These are phyloP conservation scores for Dalbergia cultrata DNA, from an alignment of 306 rosid species.

Conservation along the genomic window DNA sequence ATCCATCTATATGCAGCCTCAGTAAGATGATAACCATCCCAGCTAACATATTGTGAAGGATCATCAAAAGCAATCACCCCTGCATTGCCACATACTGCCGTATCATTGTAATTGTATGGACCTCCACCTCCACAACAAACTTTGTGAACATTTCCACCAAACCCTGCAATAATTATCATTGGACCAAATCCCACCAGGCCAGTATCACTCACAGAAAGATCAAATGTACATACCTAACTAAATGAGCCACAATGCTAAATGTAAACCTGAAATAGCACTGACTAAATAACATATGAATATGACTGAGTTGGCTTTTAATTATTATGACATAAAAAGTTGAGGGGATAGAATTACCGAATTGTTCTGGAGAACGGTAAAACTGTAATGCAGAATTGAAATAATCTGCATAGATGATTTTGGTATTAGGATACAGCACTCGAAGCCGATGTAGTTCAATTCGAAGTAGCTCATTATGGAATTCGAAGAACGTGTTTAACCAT, in stretches of 20 bases:
- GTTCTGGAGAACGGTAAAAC: constrained; percentile 48
- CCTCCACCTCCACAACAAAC: constrained; percentile 62
- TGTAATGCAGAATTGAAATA: constrained; percentile 55
- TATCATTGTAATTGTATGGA: constrained; percentile 51
- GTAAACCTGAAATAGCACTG: too few species aligned
- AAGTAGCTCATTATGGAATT: constrained; percentile 57
- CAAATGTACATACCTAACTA: too few species aligned
- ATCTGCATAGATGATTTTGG: constrained; percentile 61
- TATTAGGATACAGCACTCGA: constrained; percentile 50
- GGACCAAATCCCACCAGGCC: not conserved
- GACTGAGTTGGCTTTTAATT: too few species aligned
- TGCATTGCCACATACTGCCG: constrained; percentile 40
- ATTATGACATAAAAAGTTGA: not conserved
- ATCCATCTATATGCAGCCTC: constrained; percentile 74
- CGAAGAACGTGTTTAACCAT: constrained; percentile 53
- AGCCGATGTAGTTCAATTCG: constrained; percentile 48
- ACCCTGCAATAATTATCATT: constrained; percentile 45
- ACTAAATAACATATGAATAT: too few species aligned
- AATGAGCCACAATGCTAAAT: too few species aligned
- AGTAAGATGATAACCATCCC: constrained; percentile 78
- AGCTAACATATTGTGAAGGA: constrained; percentile 57
- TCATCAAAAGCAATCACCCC: constrained; percentile 50
- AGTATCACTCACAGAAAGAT: not conserved
- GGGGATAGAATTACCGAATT: constrained; percentile 52
- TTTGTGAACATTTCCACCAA: constrained; percentile 37